phyloP scores from a whole-genome alignment of 2,329 filamentous ascomycete genomes.

The Neurospora crassa region DNA sequence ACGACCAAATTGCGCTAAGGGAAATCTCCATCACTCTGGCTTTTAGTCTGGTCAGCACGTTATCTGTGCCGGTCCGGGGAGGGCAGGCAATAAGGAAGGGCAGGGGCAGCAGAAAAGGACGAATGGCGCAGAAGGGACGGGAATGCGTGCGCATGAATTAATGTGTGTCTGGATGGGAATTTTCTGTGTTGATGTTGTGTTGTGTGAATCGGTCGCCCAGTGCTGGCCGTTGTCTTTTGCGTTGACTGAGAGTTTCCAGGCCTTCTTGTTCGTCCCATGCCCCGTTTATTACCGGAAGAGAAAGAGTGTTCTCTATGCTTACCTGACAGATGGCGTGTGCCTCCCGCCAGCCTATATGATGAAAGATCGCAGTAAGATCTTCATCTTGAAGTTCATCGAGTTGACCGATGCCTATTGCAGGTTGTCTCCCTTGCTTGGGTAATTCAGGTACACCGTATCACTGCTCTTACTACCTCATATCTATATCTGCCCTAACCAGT shows the following conservation, averaged over 20 bases:
- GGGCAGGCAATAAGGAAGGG: background rate
- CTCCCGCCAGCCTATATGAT: slow-evolving; percentile 26
- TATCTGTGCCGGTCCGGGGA: slow-evolving; percentile 25
- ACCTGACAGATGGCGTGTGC: slow-evolving; percentile 35
- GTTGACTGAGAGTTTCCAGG: slow-evolving; percentile 36
- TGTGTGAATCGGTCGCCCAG: slow-evolving; percentile 36
- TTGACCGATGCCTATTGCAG: background rate
- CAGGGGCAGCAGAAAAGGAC: background rate
- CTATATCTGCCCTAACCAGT: slow-evolving; percentile 3
- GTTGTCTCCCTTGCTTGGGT: background rate
- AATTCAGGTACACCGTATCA: background rate
- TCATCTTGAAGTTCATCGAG: slow-evolving; percentile 22
- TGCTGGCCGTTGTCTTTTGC: slow-evolving; percentile 33
- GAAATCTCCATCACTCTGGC: background rate
- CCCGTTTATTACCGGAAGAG: background rate
- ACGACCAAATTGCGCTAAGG: background rate
- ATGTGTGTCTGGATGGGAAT: no score
- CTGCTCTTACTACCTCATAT: background rate
- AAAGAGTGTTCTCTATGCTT: slow-evolving; percentile 5
- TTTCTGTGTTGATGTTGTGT: no score
- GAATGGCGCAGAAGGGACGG: background rate
- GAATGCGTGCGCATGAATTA: no score
- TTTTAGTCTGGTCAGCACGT: slow-evolving; percentile 18
- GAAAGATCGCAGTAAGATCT: slow-evolving; percentile 25
- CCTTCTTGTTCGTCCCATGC: background rate